phyloP scores from a whole-genome alignment of 352 stramenopile genomes.

The Globisporangium cystogenes region DNA sequence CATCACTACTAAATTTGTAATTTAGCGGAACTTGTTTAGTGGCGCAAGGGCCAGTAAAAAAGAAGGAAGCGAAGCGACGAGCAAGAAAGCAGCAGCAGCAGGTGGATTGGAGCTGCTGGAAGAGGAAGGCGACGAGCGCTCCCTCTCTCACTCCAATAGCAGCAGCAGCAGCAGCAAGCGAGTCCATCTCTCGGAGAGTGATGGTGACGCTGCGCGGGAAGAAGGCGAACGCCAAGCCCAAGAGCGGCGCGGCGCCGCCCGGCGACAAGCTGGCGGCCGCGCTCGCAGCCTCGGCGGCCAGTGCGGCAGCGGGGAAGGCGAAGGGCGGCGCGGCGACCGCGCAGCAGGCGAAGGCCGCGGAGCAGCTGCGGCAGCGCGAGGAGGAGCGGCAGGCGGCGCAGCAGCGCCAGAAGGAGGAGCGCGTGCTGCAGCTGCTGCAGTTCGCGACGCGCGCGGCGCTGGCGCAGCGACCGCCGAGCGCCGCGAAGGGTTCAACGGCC shows the following conservation, averaged over 20 bases:
- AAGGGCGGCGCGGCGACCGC: background rate
- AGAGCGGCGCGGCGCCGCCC: constrained; percentile 38
- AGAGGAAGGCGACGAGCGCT: too few relatives aligned
- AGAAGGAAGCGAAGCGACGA: background rate
- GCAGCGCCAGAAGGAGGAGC: constrained; percentile 33
- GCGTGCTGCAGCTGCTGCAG: constrained; percentile 35
- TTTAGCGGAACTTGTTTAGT: too few relatives aligned
- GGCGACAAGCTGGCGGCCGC: constrained; percentile 34
- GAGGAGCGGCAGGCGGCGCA: constrained; percentile 21
- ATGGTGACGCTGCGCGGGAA: constrained; percentile 76
- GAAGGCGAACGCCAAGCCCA: constrained; percentile 62
- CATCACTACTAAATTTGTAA: too few relatives aligned
- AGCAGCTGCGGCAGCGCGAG: constrained; percentile 19
- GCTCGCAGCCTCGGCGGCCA: constrained; percentile 1
- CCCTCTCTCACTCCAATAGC: background rate
- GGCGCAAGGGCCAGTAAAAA: background rate
- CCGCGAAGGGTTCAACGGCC: constrained; percentile 15
- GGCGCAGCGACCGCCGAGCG: constrained; percentile 13
- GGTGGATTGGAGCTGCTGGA: too few relatives aligned
- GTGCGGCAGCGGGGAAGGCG: background rate
- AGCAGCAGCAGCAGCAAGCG: background rate
- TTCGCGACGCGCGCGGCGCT: constrained; percentile 46
- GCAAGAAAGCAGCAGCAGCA: background rate
- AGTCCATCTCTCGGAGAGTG: background rate
- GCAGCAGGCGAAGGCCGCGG: constrained; percentile 17